phyloP scores from a whole-genome alignment of 805 yeast genomes.

The Candida vartiovaarae region DNA sequence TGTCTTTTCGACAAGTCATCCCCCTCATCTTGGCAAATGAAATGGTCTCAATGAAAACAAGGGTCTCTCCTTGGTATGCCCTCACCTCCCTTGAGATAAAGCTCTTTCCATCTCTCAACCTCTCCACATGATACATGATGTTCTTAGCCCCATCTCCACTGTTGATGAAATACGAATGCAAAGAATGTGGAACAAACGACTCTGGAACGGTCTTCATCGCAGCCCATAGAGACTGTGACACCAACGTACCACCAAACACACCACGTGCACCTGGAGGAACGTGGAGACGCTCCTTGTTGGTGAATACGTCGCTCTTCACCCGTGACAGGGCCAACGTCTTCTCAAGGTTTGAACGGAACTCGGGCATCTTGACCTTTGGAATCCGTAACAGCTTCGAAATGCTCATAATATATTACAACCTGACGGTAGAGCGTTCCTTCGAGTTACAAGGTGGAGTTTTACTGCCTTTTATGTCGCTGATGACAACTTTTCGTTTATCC shows the following conservation, averaged over 20 bases:
- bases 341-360: conserved; percentile 12
- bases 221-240: conserved; percentile 59
- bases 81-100: conserved; percentile 46
- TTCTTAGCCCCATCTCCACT: conserved; percentile 43
- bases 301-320: conserved; percentile 11
- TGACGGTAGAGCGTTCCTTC: no score
- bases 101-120: conserved; percentile 45
- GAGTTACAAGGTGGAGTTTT: no score
- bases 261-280: conserved; percentile 54
- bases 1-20: conserved; percentile 8
- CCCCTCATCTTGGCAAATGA: conserved; percentile 15
- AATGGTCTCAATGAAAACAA: conserved; percentile 46
- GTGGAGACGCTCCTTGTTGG: conserved; percentile 16
- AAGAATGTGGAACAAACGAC: conserved; percentile 46
- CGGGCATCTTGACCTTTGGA: conserved; percentile 6
- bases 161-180: conserved; percentile 54
- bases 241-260: conserved; percentile 63
- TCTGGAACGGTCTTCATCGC: conserved; percentile 45
- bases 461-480: no score
- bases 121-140: conserved; percentile 46
- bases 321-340: conserved; percentile 9
- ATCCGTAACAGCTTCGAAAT: background rate
- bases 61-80: conserved; percentile 45
- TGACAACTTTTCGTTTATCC: no score
- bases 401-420: no score